These are phyloP conservation scores for Hypoxylon intermedium DNA, from an alignment of 495 filamentous ascomycete species.

Conservation along the genomic window DNA sequence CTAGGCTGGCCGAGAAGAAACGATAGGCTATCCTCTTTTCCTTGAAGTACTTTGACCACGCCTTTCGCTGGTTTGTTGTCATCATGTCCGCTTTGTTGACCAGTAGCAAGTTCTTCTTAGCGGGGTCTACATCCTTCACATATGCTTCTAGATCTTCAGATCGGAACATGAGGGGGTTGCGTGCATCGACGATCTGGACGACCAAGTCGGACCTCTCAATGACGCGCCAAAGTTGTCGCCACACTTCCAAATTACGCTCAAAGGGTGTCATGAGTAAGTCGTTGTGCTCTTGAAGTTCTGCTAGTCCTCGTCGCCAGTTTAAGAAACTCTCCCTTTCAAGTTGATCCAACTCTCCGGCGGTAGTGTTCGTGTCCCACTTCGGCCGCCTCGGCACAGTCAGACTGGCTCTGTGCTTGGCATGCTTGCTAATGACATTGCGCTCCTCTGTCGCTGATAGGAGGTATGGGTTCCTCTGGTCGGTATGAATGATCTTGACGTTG, in stretches of 20 bases:
- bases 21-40: conserved; percentile 80
- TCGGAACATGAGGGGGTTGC: conserved; percentile 92
- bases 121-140: conserved; percentile 86
- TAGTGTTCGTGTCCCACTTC: conserved; percentile 84
- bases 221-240: conserved; percentile 98
- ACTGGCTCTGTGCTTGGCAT: conserved; percentile 74
- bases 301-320: conserved; percentile 87
- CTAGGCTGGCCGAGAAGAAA: conserved; percentile 94
- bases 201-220: conserved; percentile 96
- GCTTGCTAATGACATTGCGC: conserved; percentile 75
- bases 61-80: conserved; percentile 80
- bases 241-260: conserved; percentile 96
- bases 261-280: conserved; percentile 98
- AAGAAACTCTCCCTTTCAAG: conserved; percentile 82
- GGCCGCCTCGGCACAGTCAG: conserved; percentile 92
- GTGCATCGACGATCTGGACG: conserved; percentile 97
- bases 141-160: conserved; percentile 93
- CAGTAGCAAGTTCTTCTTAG: conserved; percentile 89
- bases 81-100: conserved; percentile 99
- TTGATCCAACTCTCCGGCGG: conserved; percentile 77
- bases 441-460: conserved; percentile 90
- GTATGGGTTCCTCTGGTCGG: conserved; percentile 93
- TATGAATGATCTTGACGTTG: conserved; percentile 97
- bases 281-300: conserved; percentile 88
- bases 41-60: conserved; percentile 90